Base-by-base conservation (phyloP, 2,329 filamentous ascomycete genomes). In the Grosmannia huntii region DNA sequence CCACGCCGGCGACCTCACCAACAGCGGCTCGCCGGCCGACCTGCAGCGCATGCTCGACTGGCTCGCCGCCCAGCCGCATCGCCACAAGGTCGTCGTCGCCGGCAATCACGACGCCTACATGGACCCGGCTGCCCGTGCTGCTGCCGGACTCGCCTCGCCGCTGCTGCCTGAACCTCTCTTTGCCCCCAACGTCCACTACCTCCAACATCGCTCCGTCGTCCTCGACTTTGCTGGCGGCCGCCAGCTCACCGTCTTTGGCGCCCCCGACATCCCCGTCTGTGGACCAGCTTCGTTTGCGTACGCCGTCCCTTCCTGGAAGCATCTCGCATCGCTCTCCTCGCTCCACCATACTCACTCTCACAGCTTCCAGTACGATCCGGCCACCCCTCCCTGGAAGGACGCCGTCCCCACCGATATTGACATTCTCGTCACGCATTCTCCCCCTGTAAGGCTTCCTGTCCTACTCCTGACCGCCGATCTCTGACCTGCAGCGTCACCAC, bases 81-180 rank as follows among this genome's bases (percentile, higher is more conserved):
- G 73, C 41, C 80, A 95, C 69, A 95, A 96, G 70, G 77, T 96
- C 27, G 80, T 91, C 41, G 83, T 97, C 36, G 83, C 84, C 36
- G 92, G 92, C 1, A 96, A 96, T 68, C 92, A 96, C 69, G 92
- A 96, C 68, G 85, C 83, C 65, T 95, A 83, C 75, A 87, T 95
- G 61, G 92, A 95, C 69, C 75, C 80, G 27, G 75, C 76, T 38
- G 83, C 82, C 16, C 78, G 87, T 4, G 70, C 69, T 19, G 71
- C 76, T 11, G 75, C 79, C 52, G 83, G 89, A 66, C 33, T 38
- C 33, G 33, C 19, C 6, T 33, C 41, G n/a, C 31, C 9, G n/a
- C 10, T 7, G 54, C 11, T 2, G 10, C n/a, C 36, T 14, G 31
- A 10, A 3, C 76, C 91, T 19, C 75, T 89, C 64, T 84, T 89